Percentiles rank a stretch among this genome's conserved stretches.
These are phyloP conservation scores for Tylopilus sp. DNA, from an alignment of 768 basidiomycete genomes.

Conservation along the genomic window DNA sequence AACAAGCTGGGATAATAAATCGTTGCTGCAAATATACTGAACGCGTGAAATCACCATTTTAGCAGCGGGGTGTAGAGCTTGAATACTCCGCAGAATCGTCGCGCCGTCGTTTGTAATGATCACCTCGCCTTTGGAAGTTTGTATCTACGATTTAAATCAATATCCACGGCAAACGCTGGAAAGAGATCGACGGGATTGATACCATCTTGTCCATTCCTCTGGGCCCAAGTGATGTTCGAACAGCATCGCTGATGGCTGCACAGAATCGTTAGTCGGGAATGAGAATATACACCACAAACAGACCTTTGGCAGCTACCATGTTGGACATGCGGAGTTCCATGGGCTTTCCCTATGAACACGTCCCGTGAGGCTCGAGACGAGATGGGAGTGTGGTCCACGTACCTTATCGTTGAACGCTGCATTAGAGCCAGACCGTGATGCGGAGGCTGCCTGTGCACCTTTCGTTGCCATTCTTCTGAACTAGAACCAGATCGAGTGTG, in stretches of 20 bases:
- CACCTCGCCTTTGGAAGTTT: slow-evolving; percentile 93
- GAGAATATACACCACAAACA: slow-evolving; percentile 16
- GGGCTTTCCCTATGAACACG: slow-evolving; percentile 77
- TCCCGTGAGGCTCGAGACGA: slow-evolving; percentile 14
- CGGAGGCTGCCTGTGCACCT: slow-evolving; percentile 18
- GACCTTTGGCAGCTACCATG: slow-evolving; percentile 96
- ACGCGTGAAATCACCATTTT: slow-evolving; percentile 68
- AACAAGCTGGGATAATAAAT: slow-evolving; percentile 62
- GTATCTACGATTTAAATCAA: slow-evolving; percentile 58
- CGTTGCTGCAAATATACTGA: not conserved
- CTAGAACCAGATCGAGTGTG: slow-evolving; percentile 7
- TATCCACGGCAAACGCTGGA: not conserved
- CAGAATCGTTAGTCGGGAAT: not conserved
- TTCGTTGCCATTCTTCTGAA: slow-evolving; percentile 29
- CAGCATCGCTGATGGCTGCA: slow-evolving; percentile 93
- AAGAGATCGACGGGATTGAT: slow-evolving; percentile 23
- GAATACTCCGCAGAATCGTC: slow-evolving; percentile 93
- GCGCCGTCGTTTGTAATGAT: slow-evolving; percentile 99
- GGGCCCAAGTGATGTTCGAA: slow-evolving; percentile 93
- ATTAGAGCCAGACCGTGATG: slow-evolving; percentile 53
- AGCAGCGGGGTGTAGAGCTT: slow-evolving; percentile 95
- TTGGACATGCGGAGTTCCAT: slow-evolving; percentile 98
- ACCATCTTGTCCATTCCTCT: slow-evolving; percentile 99
- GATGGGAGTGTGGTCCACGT: not conserved
- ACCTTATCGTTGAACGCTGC: slow-evolving; percentile 88